Evolutionary conservation across 1,284 basidiomycete species (phyloP).

Genomic region (Ganoderma lingzhi): DNA sequence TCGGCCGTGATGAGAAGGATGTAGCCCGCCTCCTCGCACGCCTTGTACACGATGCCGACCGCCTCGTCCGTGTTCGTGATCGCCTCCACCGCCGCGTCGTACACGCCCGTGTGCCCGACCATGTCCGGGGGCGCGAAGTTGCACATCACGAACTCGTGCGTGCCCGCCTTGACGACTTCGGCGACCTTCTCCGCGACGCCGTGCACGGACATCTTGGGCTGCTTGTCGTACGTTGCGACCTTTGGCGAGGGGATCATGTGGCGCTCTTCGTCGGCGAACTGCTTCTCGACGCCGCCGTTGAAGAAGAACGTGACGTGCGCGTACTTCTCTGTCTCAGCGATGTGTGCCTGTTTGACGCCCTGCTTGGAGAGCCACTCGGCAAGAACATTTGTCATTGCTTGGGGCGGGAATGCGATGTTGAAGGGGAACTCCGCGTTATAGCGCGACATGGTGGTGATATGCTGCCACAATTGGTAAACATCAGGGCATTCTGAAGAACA

Average conservation of each 20-base stretch:
- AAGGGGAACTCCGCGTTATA: slow-evolving; percentile 93
- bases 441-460: slow-evolving; percentile 92
- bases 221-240: slow-evolving; percentile 88
- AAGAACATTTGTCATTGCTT: slow-evolving; percentile 90
- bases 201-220: slow-evolving; percentile 89
- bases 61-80: slow-evolving; percentile 87
- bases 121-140: slow-evolving; percentile 96
- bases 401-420: slow-evolving; percentile 87
- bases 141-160: slow-evolving; percentile 92
- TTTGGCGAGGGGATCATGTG: slow-evolving; percentile 90
- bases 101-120: slow-evolving; percentile 92
- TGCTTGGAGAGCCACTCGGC: slow-evolving; percentile 88
- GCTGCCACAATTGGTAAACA: slow-evolving; percentile 45
- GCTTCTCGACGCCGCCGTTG: slow-evolving; percentile 93
- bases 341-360: slow-evolving; percentile 84
- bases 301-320: slow-evolving; percentile 97
- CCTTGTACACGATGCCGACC: slow-evolving; percentile 85
- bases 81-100: slow-evolving; percentile 87
- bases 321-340: slow-evolving; percentile 95
- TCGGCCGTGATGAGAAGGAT: slow-evolving; percentile 90
- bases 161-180: slow-evolving; percentile 73
- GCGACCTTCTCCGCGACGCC: slow-evolving; percentile 90
- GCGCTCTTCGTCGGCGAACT: slow-evolving; percentile 86
- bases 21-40: slow-evolving; percentile 86
- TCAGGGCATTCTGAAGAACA: slow-evolving; percentile 10